phyloP scores from a whole-genome alignment of 139 green algal species.

The Chlorella sp. region DNA sequence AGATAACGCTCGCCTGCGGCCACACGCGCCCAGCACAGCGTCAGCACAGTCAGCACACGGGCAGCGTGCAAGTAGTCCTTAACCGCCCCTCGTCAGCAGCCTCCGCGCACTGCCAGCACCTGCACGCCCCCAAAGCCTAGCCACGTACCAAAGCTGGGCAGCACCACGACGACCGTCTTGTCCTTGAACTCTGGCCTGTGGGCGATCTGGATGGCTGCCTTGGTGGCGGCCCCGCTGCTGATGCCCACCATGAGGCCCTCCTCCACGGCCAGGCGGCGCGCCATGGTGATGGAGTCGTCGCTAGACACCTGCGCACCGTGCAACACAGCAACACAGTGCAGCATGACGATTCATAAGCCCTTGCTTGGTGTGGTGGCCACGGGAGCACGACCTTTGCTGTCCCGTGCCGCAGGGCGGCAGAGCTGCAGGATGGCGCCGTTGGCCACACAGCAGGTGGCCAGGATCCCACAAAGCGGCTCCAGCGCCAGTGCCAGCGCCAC shows the following conservation, averaged over 20 bases:
- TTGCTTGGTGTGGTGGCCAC: too few species aligned
- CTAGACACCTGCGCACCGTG: slow-evolving; percentile 52
- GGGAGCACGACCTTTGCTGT: too few species aligned
- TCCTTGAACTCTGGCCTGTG: slow-evolving; percentile 79
- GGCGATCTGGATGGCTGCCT: slow-evolving; percentile 60
- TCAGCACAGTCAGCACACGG: too few species aligned
- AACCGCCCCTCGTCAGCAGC: too few species aligned
- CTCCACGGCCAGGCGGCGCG: slow-evolving; percentile 75
- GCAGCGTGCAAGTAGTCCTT: too few species aligned
- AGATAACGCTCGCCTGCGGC: slow-evolving; percentile 75
- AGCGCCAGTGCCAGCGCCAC: not conserved
- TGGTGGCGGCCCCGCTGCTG: slow-evolving; percentile 70
- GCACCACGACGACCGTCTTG: slow-evolving; percentile 73
- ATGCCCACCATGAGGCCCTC: slow-evolving; percentile 91
- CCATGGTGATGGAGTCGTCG: slow-evolving; percentile 83
- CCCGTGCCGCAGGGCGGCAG: too few species aligned
- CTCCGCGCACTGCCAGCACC: too few species aligned
- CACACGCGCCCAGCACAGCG: too few species aligned
- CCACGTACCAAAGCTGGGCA: slow-evolving; percentile 72
- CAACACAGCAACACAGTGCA: too few species aligned
- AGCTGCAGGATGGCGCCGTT: too few species aligned
- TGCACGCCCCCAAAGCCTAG: not conserved
- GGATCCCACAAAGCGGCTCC: not conserved
- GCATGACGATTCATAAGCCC: too few species aligned
- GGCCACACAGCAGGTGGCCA: too few species aligned